phyloP scores from a whole-genome alignment of 495 filamentous ascomycete species.

The Daldinia grandis region DNA sequence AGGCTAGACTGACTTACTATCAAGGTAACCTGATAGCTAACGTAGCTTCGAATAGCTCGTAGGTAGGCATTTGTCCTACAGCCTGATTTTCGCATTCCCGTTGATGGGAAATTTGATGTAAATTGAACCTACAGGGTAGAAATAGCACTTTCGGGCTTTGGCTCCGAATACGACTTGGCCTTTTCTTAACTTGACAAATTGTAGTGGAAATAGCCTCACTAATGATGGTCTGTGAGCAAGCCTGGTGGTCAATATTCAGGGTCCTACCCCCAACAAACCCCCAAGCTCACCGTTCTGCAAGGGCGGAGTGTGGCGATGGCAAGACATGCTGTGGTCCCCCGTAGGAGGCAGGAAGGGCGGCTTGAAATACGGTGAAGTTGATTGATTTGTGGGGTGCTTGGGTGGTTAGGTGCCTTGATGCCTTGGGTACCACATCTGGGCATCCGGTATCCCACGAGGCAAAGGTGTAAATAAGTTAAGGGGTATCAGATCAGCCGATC shows the following conservation, averaged over 20 bases:
- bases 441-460: conserved; percentile 32
- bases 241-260: conserved; percentile 23
- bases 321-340: conserved; percentile 11
- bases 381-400: conserved; percentile 30
- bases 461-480: conserved; percentile 17
- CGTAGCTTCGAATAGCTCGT: conserved; percentile 11
- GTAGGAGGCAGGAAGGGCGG: neutral
- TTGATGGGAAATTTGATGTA: conserved; percentile 14
- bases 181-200: neutral
- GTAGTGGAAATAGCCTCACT: conserved; percentile 9
- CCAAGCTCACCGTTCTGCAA: conserved; percentile 26
- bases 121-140: neutral
- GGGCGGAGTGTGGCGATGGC: conserved; percentile 19
- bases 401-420: neutral
- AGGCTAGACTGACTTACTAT: neutral
- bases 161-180: conserved; percentile 17
- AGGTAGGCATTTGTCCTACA: conserved; percentile 10
- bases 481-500: conserved; percentile 37
- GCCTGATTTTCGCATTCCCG: conserved; percentile 22
- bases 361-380: conserved; percentile 31
- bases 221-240: conserved; percentile 18
- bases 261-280: conserved; percentile 32
- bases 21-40: neutral
- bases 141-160: conserved; percentile 7
- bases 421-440: conserved; percentile 5